A percentile compares a stretch with the other conserved stretches of the same genome.
These are phyloP conservation scores for Ophiostoma tasmaniense DNA, from an alignment of 2,329 filamentous ascomycete species.

Conservation along the genomic window DNA sequence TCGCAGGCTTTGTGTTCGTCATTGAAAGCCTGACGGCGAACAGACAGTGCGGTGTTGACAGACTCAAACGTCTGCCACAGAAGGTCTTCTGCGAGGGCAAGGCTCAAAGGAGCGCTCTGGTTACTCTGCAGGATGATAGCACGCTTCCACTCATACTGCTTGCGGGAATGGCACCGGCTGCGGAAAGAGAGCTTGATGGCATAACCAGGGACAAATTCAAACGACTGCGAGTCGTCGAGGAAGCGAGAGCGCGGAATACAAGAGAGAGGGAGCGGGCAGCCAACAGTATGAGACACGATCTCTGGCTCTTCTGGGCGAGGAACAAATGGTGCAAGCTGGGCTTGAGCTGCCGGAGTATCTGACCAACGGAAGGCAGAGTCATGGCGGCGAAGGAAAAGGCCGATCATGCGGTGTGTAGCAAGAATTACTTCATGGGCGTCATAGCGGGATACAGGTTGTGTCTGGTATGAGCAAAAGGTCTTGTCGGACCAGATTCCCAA, in stretches of 20 bases:
- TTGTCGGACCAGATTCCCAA: conserved; percentile 35
- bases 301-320: conserved; percentile 24
- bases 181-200: conserved; percentile 38
- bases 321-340: conserved; percentile 24
- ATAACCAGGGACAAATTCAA: conserved; percentile 43
- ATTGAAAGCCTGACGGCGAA: conserved; percentile 35
- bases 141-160: conserved; percentile 31
- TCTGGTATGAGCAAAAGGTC: conserved; percentile 43
- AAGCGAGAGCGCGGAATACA: conserved; percentile 41
- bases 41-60: conserved; percentile 34
- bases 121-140: conserved; percentile 37
- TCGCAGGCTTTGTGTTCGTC: conserved; percentile 31
- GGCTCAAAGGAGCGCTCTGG: conserved; percentile 41
- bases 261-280: conserved; percentile 36
- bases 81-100: conserved; percentile 38
- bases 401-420: conserved; percentile 43
- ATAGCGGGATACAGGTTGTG: conserved; percentile 35
- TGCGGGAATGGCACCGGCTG: conserved; percentile 32
- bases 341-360: conserved; percentile 30
- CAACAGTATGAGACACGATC: conserved; percentile 33
- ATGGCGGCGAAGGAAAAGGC: conserved; percentile 41
- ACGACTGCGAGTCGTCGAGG: conserved; percentile 36
- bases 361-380: conserved; percentile 44
- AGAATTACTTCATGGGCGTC: conserved; percentile 39
- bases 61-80: conserved; percentile 38